Percentiles rank a stretch among this genome's conserved stretches.
phyloP scores from a whole-genome alignment of 2,329 filamentous ascomycete genomes.

The Verticillium tricorpus region DNA sequence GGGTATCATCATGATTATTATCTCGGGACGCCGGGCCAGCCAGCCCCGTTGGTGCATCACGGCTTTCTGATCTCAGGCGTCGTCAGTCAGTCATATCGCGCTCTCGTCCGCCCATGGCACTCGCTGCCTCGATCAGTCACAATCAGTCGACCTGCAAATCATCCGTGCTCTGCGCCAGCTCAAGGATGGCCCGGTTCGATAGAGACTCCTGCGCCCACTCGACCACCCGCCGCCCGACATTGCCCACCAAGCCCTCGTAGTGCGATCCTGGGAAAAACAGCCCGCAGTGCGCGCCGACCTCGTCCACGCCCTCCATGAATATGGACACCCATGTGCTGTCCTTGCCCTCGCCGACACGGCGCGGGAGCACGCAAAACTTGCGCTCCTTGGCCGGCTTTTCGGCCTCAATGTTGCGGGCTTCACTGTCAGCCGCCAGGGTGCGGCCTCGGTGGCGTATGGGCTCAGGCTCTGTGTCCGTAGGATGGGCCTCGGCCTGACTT shows the following conservation, averaged over 20 bases:
- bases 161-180: slow-evolving; percentile 14
- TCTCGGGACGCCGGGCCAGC: background rate
- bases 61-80: background rate
- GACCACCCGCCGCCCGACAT: slow-evolving; percentile 63
- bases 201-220: slow-evolving; percentile 65
- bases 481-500: background rate
- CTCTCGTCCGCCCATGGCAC: background rate
- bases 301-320: slow-evolving; percentile 78
- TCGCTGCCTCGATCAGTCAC: background rate
- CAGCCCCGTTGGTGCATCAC: background rate
- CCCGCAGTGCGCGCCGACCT: slow-evolving; percentile 80
- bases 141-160: background rate
- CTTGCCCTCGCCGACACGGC: slow-evolving; percentile 44
- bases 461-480: background rate
- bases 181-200: slow-evolving; percentile 34
- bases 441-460: slow-evolving; percentile 4
- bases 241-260: slow-evolving; percentile 72
- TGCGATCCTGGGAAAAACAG: slow-evolving; percentile 68
- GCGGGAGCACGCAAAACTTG: slow-evolving; percentile 76
- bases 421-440: slow-evolving; percentile 1
- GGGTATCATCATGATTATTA: background rate
- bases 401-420: slow-evolving; percentile 15
- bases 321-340: slow-evolving; percentile 75
- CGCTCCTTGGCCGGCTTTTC: slow-evolving; percentile 48
- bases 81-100: no score